phyloP scores from a whole-genome alignment of 768 basidiomycete species.

The Plicaturopsis crispa region DNA sequence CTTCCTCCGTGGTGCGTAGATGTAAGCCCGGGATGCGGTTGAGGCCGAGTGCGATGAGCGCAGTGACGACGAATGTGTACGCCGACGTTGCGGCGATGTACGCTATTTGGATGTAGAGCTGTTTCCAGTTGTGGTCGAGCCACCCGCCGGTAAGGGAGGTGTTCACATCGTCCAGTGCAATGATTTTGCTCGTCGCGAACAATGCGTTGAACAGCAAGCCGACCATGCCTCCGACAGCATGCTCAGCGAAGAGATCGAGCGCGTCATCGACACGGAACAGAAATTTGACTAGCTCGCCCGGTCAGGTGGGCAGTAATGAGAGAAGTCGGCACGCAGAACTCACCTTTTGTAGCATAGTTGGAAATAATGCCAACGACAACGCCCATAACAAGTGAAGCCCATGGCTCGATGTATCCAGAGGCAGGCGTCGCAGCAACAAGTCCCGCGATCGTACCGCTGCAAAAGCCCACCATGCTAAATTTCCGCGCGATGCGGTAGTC shows the following conservation, averaged over 20 bases:
- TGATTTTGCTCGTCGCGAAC: constrained; percentile 61
- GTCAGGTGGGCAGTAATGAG: no score
- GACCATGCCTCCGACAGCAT: constrained; percentile 78
- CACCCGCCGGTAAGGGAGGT: constrained; percentile 51
- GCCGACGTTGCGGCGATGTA: constrained; percentile 50
- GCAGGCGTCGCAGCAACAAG: constrained; percentile 87
- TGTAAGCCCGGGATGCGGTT: constrained; percentile 53
- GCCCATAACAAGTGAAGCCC: constrained; percentile 74
- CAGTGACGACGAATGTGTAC: constrained; percentile 59
- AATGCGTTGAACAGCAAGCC: constrained; percentile 69
- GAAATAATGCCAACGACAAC: constrained; percentile 62
- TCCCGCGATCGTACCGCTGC: constrained; percentile 81
- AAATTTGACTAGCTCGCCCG: constrained; percentile 67
- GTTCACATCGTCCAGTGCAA: constrained; percentile 63
- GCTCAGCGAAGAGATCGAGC: constrained; percentile 88
- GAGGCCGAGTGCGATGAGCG: constrained; percentile 47
- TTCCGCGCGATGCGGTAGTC: constrained; percentile 77
- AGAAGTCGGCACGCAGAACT: constrained; percentile 22
- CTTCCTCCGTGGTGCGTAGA: constrained; percentile 44
- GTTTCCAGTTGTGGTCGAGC: constrained; percentile 71
- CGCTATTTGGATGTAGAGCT: constrained; percentile 71
- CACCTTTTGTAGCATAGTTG: constrained; percentile 82
- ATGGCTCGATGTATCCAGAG: constrained; percentile 72
- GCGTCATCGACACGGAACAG: constrained; percentile 75
- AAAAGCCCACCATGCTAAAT: constrained; percentile 89